Evolutionary conservation across 1,284 basidiomycete species (phyloP).

Genomic region (Microbotryomycetes sp.): DNA sequence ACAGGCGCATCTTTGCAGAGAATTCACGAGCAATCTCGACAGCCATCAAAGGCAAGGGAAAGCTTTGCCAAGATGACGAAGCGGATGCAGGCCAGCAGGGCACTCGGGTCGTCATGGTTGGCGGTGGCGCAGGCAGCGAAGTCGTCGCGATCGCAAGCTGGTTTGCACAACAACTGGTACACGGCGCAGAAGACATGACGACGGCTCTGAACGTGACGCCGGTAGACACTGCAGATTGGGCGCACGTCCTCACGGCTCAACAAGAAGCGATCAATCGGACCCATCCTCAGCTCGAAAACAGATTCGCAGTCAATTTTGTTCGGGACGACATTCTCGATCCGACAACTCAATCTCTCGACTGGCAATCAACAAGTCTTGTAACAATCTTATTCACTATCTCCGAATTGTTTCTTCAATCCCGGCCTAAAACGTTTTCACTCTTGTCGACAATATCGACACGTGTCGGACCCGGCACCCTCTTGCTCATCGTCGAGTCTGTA

Average conservation of each 20-base stretch:
- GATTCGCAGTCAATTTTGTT: conserved; percentile 9
- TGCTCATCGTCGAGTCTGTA: conserved; percentile 28
- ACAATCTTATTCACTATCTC: conserved; percentile 30
- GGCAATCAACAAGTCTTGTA: conserved; percentile 6
- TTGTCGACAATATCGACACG: conserved; percentile 11
- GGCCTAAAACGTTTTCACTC: conserved; percentile 19
- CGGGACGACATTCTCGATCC: conserved; percentile 13
- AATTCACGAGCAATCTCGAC: background rate
- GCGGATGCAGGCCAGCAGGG: background rate
- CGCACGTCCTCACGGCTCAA: conserved; percentile 4
- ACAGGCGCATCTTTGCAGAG: conserved; percentile 14
- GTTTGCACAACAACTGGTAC: background rate
- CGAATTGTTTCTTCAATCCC: conserved; percentile 30
- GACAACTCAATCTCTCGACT: background rate
- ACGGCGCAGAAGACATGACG: background rate
- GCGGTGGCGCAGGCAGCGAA: conserved; percentile 23
- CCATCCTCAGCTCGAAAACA: background rate
- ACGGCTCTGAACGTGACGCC: conserved; percentile 1
- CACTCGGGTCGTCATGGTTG: conserved; percentile 18
- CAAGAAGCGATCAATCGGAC: background rate
- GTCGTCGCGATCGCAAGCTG: conserved; percentile 19
- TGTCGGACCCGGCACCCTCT: conserved; percentile 1
- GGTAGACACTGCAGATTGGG: conserved; percentile 21
- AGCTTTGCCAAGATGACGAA: no score
- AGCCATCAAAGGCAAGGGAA: background rate